Base-by-base conservation (phyloP, 352 stramenopile species). In the Halophytophthora polymorphica region DNA sequence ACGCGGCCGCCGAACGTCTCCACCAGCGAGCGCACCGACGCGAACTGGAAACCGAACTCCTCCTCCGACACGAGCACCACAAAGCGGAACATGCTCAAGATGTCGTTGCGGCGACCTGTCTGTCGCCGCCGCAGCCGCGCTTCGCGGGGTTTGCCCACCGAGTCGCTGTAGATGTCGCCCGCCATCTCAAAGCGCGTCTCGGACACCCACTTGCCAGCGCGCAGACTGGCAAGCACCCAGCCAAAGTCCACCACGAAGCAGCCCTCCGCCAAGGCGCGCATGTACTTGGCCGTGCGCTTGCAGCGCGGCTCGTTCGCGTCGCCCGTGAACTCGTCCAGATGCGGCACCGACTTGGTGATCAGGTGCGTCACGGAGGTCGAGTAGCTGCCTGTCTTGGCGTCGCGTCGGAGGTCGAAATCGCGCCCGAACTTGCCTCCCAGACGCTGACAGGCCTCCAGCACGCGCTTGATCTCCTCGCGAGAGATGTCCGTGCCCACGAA, bases 221-320 rank as follows among this genome's bases (percentile, higher is more conserved):
- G 53, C 3, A 87, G 52, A 67, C 81, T 91, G 7, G 74, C 77
- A n/a, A 68, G 53, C 28, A 93, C 61, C 85, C 85, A 95, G 38
- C 66, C 66, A 48, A 89, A 78, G 40, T 93, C 81, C 46, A 95
- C 75, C 7, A 95, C 67, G 40, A 76, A 91, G 23, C 49, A 73
- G 7, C 80, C 80, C 57, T 93, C 76, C 1, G 83, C 79, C 17
- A 95, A 58, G 6, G 77, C 85, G 17, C 79, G 79, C 85, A 95
- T 91, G 65, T 91, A 93, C 65, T 92, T 93, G 51, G 77, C 77
- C 0, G 81, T 95, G 19, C 85, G 81, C 45, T 89, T 88, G 51
- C 85, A 95, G 22, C 83, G 80, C 28, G 76, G 45, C 8, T 71
- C 55, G 22, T 61, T 14, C 0, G 50, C 17, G 3, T 47, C 45